Evolutionary conservation across 2,329 filamentous ascomycete genomes (phyloP), one percentile per base, ranked within the genome.

Genomic region (Scedosporium apiospermum): DNA sequence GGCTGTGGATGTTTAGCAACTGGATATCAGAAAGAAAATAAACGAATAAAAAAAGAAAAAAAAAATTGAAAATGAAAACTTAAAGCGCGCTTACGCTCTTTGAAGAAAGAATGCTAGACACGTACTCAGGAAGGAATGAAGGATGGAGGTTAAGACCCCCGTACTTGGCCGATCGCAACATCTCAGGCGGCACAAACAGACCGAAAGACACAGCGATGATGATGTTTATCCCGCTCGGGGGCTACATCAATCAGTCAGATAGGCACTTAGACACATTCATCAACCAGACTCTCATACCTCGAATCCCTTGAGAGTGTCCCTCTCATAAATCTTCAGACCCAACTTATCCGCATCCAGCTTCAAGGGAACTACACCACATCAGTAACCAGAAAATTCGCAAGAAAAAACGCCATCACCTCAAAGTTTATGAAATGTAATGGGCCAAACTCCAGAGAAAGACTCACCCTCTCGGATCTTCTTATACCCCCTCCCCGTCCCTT

Each of bases 191-290:
- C 1, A 99, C 87, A 65, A 97, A 88, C 6, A 96, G 82, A 3
- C 95, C 95, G 75, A 98, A 99, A 0, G 95, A 98, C 4, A 98
- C 95, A 58, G 93, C 93, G 57, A 98, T 80, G 67, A 99, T 83
- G 64, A 99, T 79, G 72, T 97, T 92, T 67, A 86, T 85, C 3
- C 77, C 70, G 53, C 71, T 69, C 0, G 88, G 87, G 41, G 87
- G 80, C 81, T 88, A 66, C 30, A 16, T 41, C 1, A 1, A 30
- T 63, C 27, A 65, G 63, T n/a, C 6, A 30, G 44, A 44, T 49
- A 61, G 58, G 23, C 23, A 23, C 30, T 18, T 30, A 21, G 49
- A n/a, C 16, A 42, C 46, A 61, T 63, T 60, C 18, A 34, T 27
- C 27, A 42, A 3, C 23, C 26, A 42, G 42, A 4, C 12, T 5